Evolutionary conservation across 495 filamentous ascomycete species (phyloP).

Genomic region (Pseudomonodictys pantanalensis): DNA sequence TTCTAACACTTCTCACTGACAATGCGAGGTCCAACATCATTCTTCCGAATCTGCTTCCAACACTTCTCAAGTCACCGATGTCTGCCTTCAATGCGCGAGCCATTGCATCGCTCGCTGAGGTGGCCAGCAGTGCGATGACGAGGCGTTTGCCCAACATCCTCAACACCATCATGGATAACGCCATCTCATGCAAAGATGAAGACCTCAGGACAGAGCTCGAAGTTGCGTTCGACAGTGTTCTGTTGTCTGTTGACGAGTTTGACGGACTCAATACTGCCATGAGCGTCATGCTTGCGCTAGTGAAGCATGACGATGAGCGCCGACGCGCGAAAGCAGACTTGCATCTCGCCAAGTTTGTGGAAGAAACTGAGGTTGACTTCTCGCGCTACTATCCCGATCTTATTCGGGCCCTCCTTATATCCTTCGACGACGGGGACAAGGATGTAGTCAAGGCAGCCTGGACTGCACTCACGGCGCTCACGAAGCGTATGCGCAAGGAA

Average conservation of each 20-base stretch:
- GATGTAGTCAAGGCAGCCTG: conserved; percentile 91
- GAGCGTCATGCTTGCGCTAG: conserved; percentile 80
- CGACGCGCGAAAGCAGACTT: conserved; percentile 72
- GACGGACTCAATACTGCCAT: conserved; percentile 93
- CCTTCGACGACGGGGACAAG: conserved; percentile 81
- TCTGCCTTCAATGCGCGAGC: conserved; percentile 91
- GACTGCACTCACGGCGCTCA: conserved; percentile 83
- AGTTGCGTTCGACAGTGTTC: conserved; percentile 76
- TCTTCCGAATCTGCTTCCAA: conserved; percentile 91
- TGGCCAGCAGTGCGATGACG: conserved; percentile 85
- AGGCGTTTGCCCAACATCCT: conserved; percentile 82
- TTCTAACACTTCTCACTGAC: conserved; percentile 90
- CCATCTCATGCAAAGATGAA: conserved; percentile 72
- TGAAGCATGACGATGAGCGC: conserved; percentile 89
- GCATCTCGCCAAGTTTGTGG: conserved; percentile 87
- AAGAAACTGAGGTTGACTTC: conserved; percentile 75
- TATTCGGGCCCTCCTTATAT: conserved; percentile 80
- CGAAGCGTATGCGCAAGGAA: conserved; percentile 86
- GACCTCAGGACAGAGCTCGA: conserved; percentile 72
- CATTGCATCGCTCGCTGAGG: conserved; percentile 85
- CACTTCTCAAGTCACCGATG: conserved; percentile 84
- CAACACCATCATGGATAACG: conserved; percentile 89
- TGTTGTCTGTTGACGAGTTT: conserved; percentile 90
- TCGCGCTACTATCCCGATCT: conserved; percentile 93
- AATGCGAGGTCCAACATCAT: conserved; percentile 93